Base-by-base conservation (phyloP, 1,139 yeast genomes). In the Scheffersomyces cryptocercus region DNA sequence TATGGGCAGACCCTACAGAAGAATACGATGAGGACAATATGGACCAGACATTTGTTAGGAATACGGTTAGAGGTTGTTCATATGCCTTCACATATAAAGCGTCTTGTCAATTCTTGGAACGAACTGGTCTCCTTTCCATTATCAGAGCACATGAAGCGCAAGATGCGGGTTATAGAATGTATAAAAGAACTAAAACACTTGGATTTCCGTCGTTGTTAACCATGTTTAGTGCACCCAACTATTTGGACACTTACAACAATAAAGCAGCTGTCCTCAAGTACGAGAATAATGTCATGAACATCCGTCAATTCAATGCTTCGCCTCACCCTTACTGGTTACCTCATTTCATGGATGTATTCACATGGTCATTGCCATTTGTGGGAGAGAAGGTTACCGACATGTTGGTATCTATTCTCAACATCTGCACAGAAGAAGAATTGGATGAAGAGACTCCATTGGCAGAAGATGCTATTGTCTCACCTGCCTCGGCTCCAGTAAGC, bases 261-360 rank as follows among this genome's bases (percentile, higher is more conserved):
- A 91, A 91, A 69, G 99, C 98, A 0, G 99, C 99, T 0, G 91
- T 93, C 24, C 75, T 93, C 57, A 90, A 84, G 59, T 93, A 91
- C 65, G 97, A 89, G 56, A 81, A 87, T 58, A 87, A 90, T 55
- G 95, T 91, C 34, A 87, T 93, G 95, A 93, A 93, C 64, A 93
- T 93, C 51, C 80, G 98, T 49, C 99, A 93, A 67, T 93, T 93
- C 70, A 90, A 90, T 63, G 73, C 86, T 57, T 84, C 93, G 33
- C 96, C 97, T 7, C 98, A 93, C 66, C 99, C 99, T 1, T 93
- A 93, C 67, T 91, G 96, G 93, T 74, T 93, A 53, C 99, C 99
- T 3, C 91, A 91, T 64, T 89, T 91, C 57, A 90, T 91, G 96
- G 97, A 93, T 64, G 97, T 91, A 5, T 93, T 93, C 65, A 87